Evolutionary conservation across 805 yeast genomes (phyloP).

Genomic region (Wickerhamiella domercqiae): DNA sequence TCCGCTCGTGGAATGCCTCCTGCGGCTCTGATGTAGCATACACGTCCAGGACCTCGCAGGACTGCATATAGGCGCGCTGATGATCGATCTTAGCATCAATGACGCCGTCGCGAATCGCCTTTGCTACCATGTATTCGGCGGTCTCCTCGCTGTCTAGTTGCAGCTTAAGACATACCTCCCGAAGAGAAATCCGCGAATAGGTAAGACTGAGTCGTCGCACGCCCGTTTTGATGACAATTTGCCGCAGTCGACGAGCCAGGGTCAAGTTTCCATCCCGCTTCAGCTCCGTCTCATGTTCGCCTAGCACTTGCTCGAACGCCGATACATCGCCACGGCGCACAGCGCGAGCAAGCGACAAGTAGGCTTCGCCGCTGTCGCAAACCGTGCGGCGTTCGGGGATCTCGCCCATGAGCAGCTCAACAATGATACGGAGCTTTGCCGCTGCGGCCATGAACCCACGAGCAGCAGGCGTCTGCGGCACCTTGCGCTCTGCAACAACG

Average conservation of each 20-base stretch:
- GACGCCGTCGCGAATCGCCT: constrained; percentile 93
- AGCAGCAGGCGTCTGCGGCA: constrained; percentile 79
- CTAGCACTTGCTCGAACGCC: constrained; percentile 56
- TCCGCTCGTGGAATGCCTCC: constrained; percentile 78
- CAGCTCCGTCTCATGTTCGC: constrained; percentile 44
- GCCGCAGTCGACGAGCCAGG: constrained; percentile 76
- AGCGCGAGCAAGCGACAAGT: constrained; percentile 75
- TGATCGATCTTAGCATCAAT: constrained; percentile 90
- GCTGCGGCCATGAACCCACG: constrained; percentile 82
- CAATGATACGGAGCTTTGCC: constrained; percentile 70
- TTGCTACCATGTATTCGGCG: constrained; percentile 92
- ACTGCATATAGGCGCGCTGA: constrained; percentile 79
- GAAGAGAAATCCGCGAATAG: constrained; percentile 77
- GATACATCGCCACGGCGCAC: constrained; percentile 84
- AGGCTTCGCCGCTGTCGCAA: constrained; percentile 48
- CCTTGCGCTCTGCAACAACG: constrained; percentile 89
- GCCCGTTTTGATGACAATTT: constrained; percentile 96
- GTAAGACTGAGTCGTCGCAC: constrained; percentile 83
- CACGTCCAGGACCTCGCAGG: constrained; percentile 70
- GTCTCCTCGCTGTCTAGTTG: constrained; percentile 88
- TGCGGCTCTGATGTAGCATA: constrained; percentile 84
- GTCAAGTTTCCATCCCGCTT: constrained; percentile 68
- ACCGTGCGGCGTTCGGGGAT: constrained; percentile 80
- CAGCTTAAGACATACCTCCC: constrained; percentile 84
- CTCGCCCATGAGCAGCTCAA: constrained; percentile 91